Base-by-base conservation (phyloP, 768 basidiomycete species). In the Lentinula lateritia region DNA sequence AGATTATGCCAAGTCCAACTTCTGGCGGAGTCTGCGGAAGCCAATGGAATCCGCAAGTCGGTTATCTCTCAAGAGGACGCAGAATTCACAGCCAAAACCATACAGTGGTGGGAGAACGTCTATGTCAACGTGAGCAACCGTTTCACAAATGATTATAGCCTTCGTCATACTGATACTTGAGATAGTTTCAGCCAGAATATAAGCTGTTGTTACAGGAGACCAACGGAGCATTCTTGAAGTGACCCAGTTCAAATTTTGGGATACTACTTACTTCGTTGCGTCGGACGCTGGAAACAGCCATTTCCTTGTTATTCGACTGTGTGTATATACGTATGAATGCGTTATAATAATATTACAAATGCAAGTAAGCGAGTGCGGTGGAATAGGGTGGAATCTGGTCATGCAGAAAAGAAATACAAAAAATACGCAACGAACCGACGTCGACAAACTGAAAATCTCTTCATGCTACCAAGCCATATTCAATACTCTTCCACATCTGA, bases 401-500 rank as follows among this genome's bases (percentile, higher is more conserved):
- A 28, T 28, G 28, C 28, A 28, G 28, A 28, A 28, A 28, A 28
- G 3, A 2, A 28, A 28, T 28, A 28, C 3, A 28, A 3, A 28
- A 3, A 28, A 28, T 28, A 28, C 3, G 28, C 3, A 28, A 39
- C 38, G 7, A 39, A 5, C 38, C 38, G 38, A 39, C 7, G 13
- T 39, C 28, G 16, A 43, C 15, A 16, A 43, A 43, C 42, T 16
- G 16, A 18, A 43, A 16, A 18, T 16, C 15, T 43, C 38, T 39
- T 13, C 38, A 39, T 9, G 3, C 28, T 20, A 48, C 20, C 12
- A 23, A 48, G 23, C 16, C 1, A 20, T n/a, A 10, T 12, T 48
- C 7, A 89, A 66, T 88, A 89, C 70, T 89, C 89, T 64, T 90
- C 86, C n/a, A 88, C 81, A 66, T 91, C 87, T n/a, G 83, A 81